Evolutionary conservation across 139 green algal species (phyloP).

Genomic region (Astrephomene gubernaculifera): DNA sequence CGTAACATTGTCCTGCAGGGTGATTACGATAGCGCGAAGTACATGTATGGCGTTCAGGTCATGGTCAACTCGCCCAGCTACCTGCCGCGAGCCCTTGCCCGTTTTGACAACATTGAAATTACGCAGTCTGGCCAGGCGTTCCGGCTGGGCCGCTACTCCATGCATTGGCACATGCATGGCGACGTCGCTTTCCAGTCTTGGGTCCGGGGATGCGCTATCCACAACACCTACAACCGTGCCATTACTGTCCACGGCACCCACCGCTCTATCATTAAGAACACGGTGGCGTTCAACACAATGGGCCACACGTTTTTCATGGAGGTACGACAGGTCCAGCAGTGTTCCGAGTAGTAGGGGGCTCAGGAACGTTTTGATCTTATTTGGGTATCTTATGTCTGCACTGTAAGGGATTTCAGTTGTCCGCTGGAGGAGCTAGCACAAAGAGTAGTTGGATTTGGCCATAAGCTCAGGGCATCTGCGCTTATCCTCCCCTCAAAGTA

Average conservation of each 20-base stretch:
- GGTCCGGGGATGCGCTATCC: constrained; percentile 65
- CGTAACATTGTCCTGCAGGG: constrained; percentile 64
- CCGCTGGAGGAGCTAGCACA: no score
- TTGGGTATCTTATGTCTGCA: no score
- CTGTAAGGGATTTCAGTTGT: no score
- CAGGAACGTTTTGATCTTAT: no score
- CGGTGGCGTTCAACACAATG: constrained; percentile 75
- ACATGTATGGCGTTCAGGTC: constrained; percentile 65
- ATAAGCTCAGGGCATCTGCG: no score
- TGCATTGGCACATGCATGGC: constrained; percentile 84
- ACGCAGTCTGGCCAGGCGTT: constrained; percentile 60
- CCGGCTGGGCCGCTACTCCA: constrained; percentile 73
- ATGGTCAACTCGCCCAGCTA: constrained; percentile 51
- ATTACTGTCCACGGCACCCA: constrained; percentile 73
- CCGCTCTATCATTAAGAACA: constrained; percentile 54
- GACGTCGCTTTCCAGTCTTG: constrained; percentile 52
- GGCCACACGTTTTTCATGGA: constrained; percentile 77
- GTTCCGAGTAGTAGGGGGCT: no score
- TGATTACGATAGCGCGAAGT: constrained; percentile 45
- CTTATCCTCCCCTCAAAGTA: no score
- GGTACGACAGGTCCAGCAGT: no score
- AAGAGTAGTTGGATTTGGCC: no score
- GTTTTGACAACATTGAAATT: constrained; percentile 60
- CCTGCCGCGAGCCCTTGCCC: constrained; percentile 19
- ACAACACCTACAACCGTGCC: constrained; percentile 75